These are phyloP conservation scores for Acanthamoeba royreba DNA, from an alignment of 208 protist species.

Conservation along the genomic window DNA sequence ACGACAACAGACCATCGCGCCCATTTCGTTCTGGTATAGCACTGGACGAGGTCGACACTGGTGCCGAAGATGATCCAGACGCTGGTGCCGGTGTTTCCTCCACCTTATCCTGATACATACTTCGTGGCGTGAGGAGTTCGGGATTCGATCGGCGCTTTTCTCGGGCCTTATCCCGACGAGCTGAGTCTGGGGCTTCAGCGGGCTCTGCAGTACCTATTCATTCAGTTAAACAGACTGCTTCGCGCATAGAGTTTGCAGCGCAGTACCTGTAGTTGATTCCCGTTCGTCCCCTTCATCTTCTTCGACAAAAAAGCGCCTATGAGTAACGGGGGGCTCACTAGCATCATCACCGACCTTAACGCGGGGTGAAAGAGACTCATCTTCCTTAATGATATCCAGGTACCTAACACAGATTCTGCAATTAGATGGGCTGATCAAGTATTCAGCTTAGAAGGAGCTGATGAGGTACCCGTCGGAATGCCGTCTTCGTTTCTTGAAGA, in stretches of 20 bases:
- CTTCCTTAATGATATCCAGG: conserved; percentile 2
- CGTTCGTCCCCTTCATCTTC: conserved; percentile 28
- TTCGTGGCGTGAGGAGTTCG: not conserved
- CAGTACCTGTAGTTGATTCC: not conserved
- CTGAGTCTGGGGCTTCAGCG: not conserved
- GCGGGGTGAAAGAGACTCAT: not conserved
- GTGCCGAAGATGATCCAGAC: no score
- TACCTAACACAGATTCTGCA: no score
- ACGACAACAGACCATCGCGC: no score
- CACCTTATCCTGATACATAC: no score
- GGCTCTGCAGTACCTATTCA: no score
- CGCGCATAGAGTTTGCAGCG: no score
- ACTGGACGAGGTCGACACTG: no score
- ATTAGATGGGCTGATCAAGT: no score
- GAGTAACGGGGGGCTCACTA: not conserved
- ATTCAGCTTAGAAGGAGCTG: no score
- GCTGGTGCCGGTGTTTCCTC: no score
- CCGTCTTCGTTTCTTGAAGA: conserved; percentile 12
- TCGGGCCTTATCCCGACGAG: not conserved
- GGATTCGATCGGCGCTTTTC: not conserved
- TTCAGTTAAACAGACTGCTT: no score
- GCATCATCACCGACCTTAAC: not conserved
- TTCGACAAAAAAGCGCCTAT: conserved; percentile 7
- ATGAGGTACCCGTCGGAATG: conserved; percentile 7
- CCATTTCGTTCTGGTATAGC: no score